Conservation (phyloP, 2,329 filamentous ascomycete genomes). For the Apiospora aurea region DNA sequence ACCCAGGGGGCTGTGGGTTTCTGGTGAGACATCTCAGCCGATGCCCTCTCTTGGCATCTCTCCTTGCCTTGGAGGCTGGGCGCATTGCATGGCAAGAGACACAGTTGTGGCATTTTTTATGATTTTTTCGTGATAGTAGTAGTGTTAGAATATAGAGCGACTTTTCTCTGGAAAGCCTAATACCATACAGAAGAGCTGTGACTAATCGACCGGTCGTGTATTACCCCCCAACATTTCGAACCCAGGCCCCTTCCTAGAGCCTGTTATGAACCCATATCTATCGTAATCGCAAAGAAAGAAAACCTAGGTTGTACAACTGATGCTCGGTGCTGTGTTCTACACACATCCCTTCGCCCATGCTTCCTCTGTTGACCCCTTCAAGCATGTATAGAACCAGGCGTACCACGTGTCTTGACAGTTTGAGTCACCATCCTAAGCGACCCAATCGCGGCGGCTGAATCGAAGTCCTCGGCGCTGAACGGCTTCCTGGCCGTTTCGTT, state of each 20-base stretch:
- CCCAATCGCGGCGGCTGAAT: conserved; percentile 4
- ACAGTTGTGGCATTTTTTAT: background rate
- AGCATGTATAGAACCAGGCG: background rate
- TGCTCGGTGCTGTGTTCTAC: conserved; percentile 2
- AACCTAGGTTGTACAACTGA: background rate
- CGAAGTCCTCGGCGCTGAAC: conserved; percentile 12
- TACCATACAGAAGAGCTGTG: background rate
- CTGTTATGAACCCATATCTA: background rate
- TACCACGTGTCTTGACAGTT: background rate
- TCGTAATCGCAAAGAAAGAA: background rate
- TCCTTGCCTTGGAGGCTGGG: background rate
- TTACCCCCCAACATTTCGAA: background rate
- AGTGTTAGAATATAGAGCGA: background rate
- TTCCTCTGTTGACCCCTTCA: background rate
- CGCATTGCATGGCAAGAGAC: background rate
- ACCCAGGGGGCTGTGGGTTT: background rate
- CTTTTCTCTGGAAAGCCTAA: background rate
- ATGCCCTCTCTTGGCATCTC: background rate
- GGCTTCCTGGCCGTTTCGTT: background rate
- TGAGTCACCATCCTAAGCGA: background rate
- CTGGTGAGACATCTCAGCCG: background rate
- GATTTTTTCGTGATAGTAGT: background rate
- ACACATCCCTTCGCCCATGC: background rate
- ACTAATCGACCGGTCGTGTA: background rate
- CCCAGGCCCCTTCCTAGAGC: background rate